phyloP scores from a whole-genome alignment of 805 yeast genomes.

The Ogataea siamensis region DNA sequence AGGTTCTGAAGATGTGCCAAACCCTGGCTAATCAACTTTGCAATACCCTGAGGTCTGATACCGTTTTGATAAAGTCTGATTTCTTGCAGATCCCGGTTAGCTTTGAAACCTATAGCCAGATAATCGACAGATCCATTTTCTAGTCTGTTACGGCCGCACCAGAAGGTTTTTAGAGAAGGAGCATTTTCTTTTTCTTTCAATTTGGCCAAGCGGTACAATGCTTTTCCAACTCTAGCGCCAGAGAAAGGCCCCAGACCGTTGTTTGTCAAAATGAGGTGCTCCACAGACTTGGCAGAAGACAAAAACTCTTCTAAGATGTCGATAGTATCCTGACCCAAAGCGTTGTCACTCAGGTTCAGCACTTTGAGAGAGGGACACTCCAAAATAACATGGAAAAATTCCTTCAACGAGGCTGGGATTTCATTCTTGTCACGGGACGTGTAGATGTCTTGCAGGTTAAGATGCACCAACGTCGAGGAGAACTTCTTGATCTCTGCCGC shows the following conservation, averaged over 20 bases:
- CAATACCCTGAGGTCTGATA: conserved; percentile 90
- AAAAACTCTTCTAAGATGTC: conserved; percentile 82
- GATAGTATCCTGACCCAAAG: conserved; percentile 93
- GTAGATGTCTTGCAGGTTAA: conserved; percentile 87
- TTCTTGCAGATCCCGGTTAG: conserved; percentile 65
- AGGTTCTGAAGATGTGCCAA: conserved; percentile 59
- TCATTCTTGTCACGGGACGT: conserved; percentile 95
- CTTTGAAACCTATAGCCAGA: conserved; percentile 80
- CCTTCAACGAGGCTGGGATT: conserved; percentile 78
- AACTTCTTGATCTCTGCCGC: conserved; percentile 51
- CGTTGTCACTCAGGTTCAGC: conserved; percentile 88
- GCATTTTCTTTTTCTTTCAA: conserved; percentile 36
- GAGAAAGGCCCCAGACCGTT: conserved; percentile 99
- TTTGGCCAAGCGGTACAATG: conserved; percentile 73
- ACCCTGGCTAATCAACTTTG: conserved; percentile 70
- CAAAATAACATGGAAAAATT: conserved; percentile 70
- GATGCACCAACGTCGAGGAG: conserved; percentile 53
- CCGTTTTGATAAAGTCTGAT: conserved; percentile 89
- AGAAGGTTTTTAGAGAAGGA: conserved; percentile 69
- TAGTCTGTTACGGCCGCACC: conserved; percentile 96
- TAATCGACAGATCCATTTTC: conserved; percentile 92
- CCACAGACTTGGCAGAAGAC: conserved; percentile 70
- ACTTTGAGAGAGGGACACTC: conserved; percentile 66
- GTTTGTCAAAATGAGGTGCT: conserved; percentile 85
- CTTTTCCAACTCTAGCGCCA: conserved; percentile 89